Evolutionary conservation across 208 protist species (phyloP), one percentile per base, ranked within the genome.

Genomic region (Leishmania lainsoni): DNA sequence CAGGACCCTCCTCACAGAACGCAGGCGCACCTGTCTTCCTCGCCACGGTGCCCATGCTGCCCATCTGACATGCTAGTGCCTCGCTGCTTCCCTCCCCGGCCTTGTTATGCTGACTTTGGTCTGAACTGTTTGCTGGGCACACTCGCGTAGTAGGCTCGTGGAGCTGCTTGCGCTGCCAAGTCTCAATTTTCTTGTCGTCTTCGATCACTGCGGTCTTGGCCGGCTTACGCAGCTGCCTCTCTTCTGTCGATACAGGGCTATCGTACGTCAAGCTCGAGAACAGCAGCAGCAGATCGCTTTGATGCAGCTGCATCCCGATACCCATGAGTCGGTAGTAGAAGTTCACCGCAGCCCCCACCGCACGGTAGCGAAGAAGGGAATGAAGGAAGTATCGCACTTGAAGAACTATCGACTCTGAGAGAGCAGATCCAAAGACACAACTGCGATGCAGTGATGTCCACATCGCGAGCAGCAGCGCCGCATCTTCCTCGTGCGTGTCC

Each of bases 221-320:
- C 29, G 81, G 81, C 79, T 73, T 85, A 5, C 32, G 77, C 45
- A 83, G 75, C 63, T 85, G 71, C 66, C 22, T 79, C 71, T 51
- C 81, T 9, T 49, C 73, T 20, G 87, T 80, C 3, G 77, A 65
- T 3, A 82, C 76, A 5, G 86, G 89, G 35, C 85, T 83, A n/a
- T 97, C 94, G 75, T 97, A 97, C 0, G 94, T 90, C 56, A 97
- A 76, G 73, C 90, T 97, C 12, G 84, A 86, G 8, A 97, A 81
- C 4, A 97, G 87, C 56, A 97, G 68, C 1, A 91, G 56, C 45
- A 97, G 69, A 75, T 97, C 94, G 71, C 86, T 90, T 61, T 92
- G 83, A 48, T 84, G 88, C 35, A 97, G 82, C 71, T 94, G 90
- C 16, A 97, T 86, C 8, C 94, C 94, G 8, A 97, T 70, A 22